Evolutionary conservation across 305 asterid genomes (phyloP).

Genomic region (Fraxinus sp.): DNA sequence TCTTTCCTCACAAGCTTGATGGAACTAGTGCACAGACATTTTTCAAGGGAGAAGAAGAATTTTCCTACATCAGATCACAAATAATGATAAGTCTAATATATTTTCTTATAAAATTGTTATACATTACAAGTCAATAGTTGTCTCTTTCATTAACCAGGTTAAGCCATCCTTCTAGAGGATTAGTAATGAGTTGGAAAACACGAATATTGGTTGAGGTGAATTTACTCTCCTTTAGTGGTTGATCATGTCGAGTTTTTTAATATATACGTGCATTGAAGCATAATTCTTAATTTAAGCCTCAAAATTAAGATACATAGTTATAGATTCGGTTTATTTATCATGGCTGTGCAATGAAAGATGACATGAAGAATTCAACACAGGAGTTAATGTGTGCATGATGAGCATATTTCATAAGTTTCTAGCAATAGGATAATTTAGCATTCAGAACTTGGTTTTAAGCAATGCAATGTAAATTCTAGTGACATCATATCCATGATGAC

Average conservation of each 20-base stretch:
- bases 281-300: background rate
- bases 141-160: background rate
- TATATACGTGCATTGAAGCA: background rate
- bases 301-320: background rate
- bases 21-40: slow-evolving; percentile 31
- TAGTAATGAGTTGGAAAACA: background rate
- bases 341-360: background rate
- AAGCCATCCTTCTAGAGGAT: background rate
- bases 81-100: background rate
- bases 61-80: background rate
- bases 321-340: background rate
- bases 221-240: background rate
- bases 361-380: background rate
- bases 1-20: slow-evolving; percentile 39
- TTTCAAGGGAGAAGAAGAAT: background rate
- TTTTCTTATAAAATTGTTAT: background rate
- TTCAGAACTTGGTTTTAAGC: background rate
- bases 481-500: background rate
- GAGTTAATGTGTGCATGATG: background rate
- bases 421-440: background rate
- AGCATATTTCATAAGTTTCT: background rate
- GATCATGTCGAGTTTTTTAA: background rate
- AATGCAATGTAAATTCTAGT: slow-evolving; percentile 1
- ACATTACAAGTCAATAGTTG: background rate
- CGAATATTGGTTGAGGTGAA: background rate